Evolutionary conservation across 192 early-diverging fungal species (phyloP), one percentile per base, ranked within the genome.

Genomic region (Phycomyces blakesleeanus): DNA sequence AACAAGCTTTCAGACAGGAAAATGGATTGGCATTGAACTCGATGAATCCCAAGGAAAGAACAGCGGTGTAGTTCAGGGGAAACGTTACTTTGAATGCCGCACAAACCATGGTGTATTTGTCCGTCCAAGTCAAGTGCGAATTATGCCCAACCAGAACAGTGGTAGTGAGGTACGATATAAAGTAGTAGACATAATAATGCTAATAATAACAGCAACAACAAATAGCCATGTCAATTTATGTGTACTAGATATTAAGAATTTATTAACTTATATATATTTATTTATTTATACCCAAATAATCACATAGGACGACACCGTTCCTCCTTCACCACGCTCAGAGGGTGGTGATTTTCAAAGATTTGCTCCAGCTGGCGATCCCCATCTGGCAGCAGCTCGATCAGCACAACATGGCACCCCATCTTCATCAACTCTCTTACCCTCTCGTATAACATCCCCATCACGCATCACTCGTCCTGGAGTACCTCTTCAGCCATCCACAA

Each of bases 11-110:
- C 83, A 88, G 15, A 55, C 88, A 0, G 96, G 96, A 16, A 74
- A 78, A 63, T 98, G 94, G 94, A 81, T 94, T 40, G 96, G 96
- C 29, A 76, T 98, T 7, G 96, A 95, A 66, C 81, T 97, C 0
- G 91, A 93, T 68, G 65, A 78, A 16, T 75, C 83, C 0, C 52
- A 58, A 21, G 92, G 92, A 26, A 93, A 93, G 59, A 93, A 93
- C 71, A 78, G 84, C 59, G 92, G 92, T 10, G 83, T 81, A 0
- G 89, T 93, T 16, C 75, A 87, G 27, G 92, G 88, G 41, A 82
- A 81, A 66, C 76, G 83, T 0, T 93, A 93, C 73, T 93, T 93
- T 83, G 81, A 85, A 34, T 93, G 92, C 61, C 78, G 53, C 51
- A 61, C 83, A 5, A 71, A 82, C 44, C 84, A 91, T 61, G 92